phyloP scores from a whole-genome alignment of 2,329 filamentous ascomycete genomes.

The Hirsutella rhossiliensis region DNA sequence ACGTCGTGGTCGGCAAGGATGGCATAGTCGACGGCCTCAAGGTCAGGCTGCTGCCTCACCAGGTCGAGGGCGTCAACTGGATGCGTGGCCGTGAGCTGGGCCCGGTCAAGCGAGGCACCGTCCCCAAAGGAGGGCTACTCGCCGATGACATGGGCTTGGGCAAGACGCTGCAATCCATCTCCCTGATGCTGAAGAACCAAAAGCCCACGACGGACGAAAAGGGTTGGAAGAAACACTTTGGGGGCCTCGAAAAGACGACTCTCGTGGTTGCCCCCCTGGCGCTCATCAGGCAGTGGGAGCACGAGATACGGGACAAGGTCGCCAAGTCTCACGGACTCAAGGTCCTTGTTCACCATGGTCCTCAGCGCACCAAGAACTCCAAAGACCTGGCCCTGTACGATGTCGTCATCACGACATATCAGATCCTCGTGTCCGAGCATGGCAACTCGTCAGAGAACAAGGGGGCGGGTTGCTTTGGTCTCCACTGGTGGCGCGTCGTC shows the following conservation, averaged over 20 bases:
- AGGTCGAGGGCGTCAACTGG: conserved; percentile 89
- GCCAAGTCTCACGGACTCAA: conserved; percentile 55
- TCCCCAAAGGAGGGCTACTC: conserved; percentile 87
- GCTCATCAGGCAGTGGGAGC: conserved; percentile 94
- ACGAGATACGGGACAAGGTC: conserved; percentile 79
- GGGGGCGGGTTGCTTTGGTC: conserved; percentile 70
- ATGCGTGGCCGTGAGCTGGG: conserved; percentile 90
- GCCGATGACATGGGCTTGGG: conserved; percentile 97
- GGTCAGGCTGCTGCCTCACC: conserved; percentile 83
- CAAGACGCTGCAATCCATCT: conserved; percentile 90
- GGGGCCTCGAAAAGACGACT: conserved; percentile 63
- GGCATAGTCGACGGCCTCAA: conserved; percentile 63
- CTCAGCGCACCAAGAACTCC: conserved; percentile 67
- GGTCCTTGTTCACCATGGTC: conserved; percentile 85
- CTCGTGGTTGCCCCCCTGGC: conserved; percentile 88
- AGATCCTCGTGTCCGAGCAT: conserved; percentile 87
- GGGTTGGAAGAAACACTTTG: conserved; percentile 56
- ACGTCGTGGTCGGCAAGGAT: conserved; percentile 25
- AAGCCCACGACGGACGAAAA: conserved; percentile 48
- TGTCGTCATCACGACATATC: conserved; percentile 94
- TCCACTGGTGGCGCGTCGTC: conserved; percentile 92
- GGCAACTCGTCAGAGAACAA: conserved; percentile 51
- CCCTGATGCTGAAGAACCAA: conserved; percentile 73
- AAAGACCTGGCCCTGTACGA: conserved; percentile 75
- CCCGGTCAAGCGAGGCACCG: conserved; percentile 63